Base-by-base conservation (phyloP, 257 asterid species). In the Ehretia macrophylla region DNA sequence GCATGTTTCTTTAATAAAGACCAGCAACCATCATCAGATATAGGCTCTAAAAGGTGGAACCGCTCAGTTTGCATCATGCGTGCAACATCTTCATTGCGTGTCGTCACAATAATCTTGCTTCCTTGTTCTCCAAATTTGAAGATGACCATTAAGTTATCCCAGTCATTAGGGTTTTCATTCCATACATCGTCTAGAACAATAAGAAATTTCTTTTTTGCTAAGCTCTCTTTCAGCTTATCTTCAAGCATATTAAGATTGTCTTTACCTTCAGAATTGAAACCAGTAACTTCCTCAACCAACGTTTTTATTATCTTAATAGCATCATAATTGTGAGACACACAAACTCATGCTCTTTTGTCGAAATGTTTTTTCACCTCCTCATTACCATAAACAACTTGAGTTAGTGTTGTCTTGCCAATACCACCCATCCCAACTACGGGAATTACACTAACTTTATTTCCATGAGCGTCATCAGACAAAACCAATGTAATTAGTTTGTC, bases 131-230 rank as follows among this genome's bases (percentile, higher is more conserved):
- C n/a, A n/a, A n/a, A n/a, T n/a, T n/a, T n/a, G n/a, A n/a, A n/a
- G n/a, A n/a, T n/a, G n/a, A n/a, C n/a, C n/a, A n/a, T n/a, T n/a
- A n/a, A n/a, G n/a, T n/a, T n/a, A n/a, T n/a, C n/a, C n/a, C n/a
- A n/a, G n/a, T n/a, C n/a, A n/a, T n/a, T n/a, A n/a, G n/a, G n/a
- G n/a, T n/a, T n/a, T n/a, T n/a, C n/a, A n/a, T n/a, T n/a, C n/a
- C n/a, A n/a, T n/a, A 84, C 70, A 62, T 83, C 92, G 44, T 84
- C 92, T 10, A 84, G 21, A 27, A 84, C 81, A 54, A 84, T 59
- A 19, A 84, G 76, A 64, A 79, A 79, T 64, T 59, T 81, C 60
- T 66, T 79, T 61, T 77, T 69, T 0, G 78, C 67, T 17, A 81
- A 46, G 57, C 71, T 72, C 35, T 72, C 78, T 63, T 66, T 67